phyloP scores from a whole-genome alignment of 768 basidiomycete genomes.

The Mycena venus region DNA sequence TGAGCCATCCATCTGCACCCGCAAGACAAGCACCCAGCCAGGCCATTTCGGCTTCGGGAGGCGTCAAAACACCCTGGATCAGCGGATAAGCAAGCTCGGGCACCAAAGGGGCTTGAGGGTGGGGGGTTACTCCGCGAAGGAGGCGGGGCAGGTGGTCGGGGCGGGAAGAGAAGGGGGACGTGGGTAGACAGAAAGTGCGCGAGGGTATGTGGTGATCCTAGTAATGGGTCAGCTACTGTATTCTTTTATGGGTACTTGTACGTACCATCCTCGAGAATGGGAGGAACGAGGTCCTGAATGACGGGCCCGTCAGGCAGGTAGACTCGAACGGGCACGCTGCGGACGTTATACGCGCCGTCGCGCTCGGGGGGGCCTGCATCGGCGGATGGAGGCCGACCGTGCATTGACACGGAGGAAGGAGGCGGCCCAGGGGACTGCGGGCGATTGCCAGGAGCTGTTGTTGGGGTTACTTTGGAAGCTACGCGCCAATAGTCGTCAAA shows the following conservation, averaged over 20 bases:
- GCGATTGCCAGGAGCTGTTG: conserved; percentile 71
- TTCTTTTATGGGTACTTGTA: conserved; percentile 10
- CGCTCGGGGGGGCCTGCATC: conserved; percentile 71
- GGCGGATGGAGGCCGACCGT: conserved; percentile 73
- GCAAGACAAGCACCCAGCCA: conserved; percentile 95
- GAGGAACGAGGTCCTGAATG: conserved; percentile 90
- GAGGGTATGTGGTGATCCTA: conserved; percentile 83
- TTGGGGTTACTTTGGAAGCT: conserved; percentile 92
- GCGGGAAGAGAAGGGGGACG: conserved; percentile 85
- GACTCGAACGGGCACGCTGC: conserved; percentile 90
- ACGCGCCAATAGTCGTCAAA: conserved; percentile 97
- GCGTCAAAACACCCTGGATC: conserved; percentile 87
- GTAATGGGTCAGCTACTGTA: conserved; percentile 15
- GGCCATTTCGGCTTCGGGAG: conserved; percentile 89
- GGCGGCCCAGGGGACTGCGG: conserved; percentile 68
- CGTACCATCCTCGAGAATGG: conserved; percentile 83
- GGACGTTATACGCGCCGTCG: conserved; percentile 89
- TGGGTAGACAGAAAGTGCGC: conserved; percentile 75
- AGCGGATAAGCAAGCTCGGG: conserved; percentile 80
- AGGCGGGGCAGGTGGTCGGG: conserved; percentile 58
- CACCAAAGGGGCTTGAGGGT: conserved; percentile 49
- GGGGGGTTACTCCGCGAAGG: conserved; percentile 56
- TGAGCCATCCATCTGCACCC: conserved; percentile 96
- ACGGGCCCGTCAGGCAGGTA: conserved; percentile 94
- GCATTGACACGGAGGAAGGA: conserved; percentile 70